Evolutionary conservation across 129 eudicot species (phyloP), one percentile per base, ranked within the genome.

Genomic region (Gnaphalium uliginosum): DNA sequence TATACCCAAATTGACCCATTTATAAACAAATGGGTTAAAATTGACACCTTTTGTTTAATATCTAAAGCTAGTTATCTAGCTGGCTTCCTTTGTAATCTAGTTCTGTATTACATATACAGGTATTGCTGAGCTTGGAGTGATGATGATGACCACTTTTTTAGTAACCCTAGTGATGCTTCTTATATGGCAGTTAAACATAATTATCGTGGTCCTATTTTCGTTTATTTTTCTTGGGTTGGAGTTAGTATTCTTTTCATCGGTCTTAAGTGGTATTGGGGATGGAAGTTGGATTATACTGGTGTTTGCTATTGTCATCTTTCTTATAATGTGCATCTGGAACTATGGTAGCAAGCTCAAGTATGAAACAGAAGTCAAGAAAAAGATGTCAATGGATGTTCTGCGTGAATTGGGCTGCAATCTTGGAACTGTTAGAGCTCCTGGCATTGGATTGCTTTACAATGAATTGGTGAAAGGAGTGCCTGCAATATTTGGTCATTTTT

Each of bases 111-210:
- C 56, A 46, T 29, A 43, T 57, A 58, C 97, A 94, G 98, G 89
- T 83, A 81, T 90, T 62, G 98, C 89, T 65, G 98, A 94, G 79
- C 83, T 90, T 21, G 98, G 97, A 74, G 97, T 94, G 43, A 94
- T 94, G 98, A 90, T 88, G 93, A 84, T 89, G 96, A 87, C 93
- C 54, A 94, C 98, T 17, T 72, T 87, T 76, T 84, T 94, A 82
- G 98, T 94, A 74, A 89, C 95, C 24, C 87, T 94, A 53, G 96
- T 94, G 61, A 94, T 94, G 98, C 93, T 94, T 69, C 98, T 94
- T 6, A 94, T 94, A 80, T 94, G 98, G 98, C 98, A 94, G 83
- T 87, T 84, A 78, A 85, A 90, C 82, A 81, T 90, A 54, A 14
- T 80, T 5, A 69, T 83, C 17, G 97, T 90, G 71, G 71, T 90